Evolutionary conservation across 2,329 filamentous ascomycete genomes (phyloP).

Genomic region (Verticillium nonalfalfae): DNA sequence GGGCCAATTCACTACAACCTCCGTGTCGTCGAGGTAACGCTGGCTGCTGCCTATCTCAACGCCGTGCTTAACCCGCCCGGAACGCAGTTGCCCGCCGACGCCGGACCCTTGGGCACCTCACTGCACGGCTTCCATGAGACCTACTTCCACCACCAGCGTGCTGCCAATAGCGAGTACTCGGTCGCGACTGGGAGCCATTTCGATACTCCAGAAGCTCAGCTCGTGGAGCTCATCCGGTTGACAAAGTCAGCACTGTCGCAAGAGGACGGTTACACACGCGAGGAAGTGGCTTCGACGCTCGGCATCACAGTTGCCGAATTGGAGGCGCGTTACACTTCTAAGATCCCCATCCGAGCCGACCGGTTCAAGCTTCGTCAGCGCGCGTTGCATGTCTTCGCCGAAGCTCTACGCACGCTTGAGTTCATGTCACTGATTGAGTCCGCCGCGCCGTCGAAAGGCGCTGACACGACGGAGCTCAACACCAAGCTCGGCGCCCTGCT

Average conservation of each 20-base stretch:
- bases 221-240: constrained; percentile 65
- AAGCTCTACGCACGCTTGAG: constrained; percentile 77
- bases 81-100: constrained; percentile 65
- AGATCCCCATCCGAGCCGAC: constrained; percentile 83
- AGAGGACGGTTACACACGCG: constrained; percentile 79
- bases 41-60: constrained; percentile 69
- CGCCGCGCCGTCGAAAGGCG: constrained; percentile 20
- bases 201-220: constrained; percentile 53
- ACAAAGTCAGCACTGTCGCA: constrained; percentile 66
- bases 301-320: constrained; percentile 64
- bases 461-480: constrained; percentile 55
- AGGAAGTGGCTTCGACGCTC: constrained; percentile 72
- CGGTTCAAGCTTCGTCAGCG: constrained; percentile 83
- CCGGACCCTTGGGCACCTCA: constrained; percentile 74
- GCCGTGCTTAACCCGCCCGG: constrained; percentile 49
- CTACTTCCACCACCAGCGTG: constrained; percentile 57
- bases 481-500: constrained; percentile 71
- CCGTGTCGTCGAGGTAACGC: constrained; percentile 88
- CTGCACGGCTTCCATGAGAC: constrained; percentile 82
- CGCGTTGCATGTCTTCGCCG: constrained; percentile 83
- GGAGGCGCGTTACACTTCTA: constrained; percentile 72
- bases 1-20: constrained; percentile 95
- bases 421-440: constrained; percentile 75
- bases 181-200: constrained; percentile 19
- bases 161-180: constrained; percentile 15